These are phyloP conservation scores for Eragrostis nindensis DNA, from an alignment of 176 grass and related monocot genomes.

Conservation along the genomic window DNA sequence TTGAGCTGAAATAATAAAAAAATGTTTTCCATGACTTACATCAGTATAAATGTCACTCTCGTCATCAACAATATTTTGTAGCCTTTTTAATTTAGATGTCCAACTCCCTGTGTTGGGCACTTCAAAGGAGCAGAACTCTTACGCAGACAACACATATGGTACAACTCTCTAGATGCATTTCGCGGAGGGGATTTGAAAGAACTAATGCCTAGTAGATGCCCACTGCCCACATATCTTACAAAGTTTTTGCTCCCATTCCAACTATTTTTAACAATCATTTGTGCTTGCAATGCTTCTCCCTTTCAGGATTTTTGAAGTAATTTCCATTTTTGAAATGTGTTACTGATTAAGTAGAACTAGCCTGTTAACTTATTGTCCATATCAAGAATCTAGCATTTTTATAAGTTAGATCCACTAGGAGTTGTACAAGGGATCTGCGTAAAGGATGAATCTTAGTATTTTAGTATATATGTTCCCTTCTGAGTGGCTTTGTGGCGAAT, in stretches of 20 bases:
- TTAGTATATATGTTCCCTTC: not conserved
- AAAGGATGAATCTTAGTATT: not conserved
- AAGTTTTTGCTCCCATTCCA: not conserved
- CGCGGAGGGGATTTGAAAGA: constrained; percentile 14
- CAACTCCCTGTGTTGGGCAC: not conserved
- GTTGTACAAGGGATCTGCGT: not conserved
- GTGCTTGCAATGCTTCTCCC: not conserved
- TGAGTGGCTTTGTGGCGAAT: not conserved
- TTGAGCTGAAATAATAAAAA: not conserved
- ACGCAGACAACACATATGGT: not conserved
- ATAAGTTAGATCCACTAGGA: not conserved
- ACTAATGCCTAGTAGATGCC: not conserved
- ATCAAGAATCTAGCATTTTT: not conserved
- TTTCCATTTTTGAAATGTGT: not conserved
- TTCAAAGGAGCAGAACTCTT: not conserved
- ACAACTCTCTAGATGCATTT: not conserved
- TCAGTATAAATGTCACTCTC: not conserved
- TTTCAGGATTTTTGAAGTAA: not conserved
- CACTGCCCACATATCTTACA: not conserved
- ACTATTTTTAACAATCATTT: not conserved
- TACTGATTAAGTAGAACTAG: not conserved
- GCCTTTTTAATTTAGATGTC: not conserved
- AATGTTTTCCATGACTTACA: not conserved
- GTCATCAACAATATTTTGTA: not conserved
- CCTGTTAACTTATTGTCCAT: not conserved